Percentiles rank a stretch among this genome's conserved stretches.
Conservation (phyloP, 75 land plant species). For the Chamaecyparis obtusa region DNA sequence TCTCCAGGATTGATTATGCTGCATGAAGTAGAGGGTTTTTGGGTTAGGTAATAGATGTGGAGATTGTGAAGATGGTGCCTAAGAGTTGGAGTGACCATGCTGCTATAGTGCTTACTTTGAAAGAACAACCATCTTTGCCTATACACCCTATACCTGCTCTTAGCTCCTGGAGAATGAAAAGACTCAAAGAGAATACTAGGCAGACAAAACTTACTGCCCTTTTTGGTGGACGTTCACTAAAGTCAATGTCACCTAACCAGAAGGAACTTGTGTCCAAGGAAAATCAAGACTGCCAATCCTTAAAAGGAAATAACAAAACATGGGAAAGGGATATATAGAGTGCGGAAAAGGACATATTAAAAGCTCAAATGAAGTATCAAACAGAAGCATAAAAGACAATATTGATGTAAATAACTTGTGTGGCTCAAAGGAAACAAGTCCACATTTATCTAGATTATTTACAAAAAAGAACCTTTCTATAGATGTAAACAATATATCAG, state of each 20-base stretch:
- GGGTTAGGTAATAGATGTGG: conserved; percentile 20
- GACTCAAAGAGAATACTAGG: conserved; percentile 23
- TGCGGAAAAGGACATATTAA: neutral
- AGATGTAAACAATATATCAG: neutral
- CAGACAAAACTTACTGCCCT: conserved; percentile 37
- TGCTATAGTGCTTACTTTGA: conserved; percentile 27
- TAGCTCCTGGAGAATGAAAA: conserved; percentile 37
- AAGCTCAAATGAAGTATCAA: neutral
- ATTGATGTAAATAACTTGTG: neutral
- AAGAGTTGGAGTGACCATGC: conserved; percentile 51
- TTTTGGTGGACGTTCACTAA: conserved; percentile 12
- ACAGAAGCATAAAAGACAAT: neutral
- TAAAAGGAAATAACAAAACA: neutral
- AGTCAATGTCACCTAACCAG: neutral
- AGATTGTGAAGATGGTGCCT: conserved; percentile 35
- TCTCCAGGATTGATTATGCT: conserved; percentile 32
- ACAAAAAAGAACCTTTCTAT: neutral
- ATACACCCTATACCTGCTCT: conserved; percentile 31
- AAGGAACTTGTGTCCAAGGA: neutral
- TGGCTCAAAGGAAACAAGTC: neutral
- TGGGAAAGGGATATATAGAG: neutral
- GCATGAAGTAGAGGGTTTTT: conserved; percentile 34
- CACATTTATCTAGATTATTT: neutral
- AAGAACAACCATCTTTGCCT: conserved; percentile 23
- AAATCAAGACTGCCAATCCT: neutral